These are phyloP conservation scores for Coelastrella sp. DNA, from an alignment of 139 green algal species.

Conservation along the genomic window DNA sequence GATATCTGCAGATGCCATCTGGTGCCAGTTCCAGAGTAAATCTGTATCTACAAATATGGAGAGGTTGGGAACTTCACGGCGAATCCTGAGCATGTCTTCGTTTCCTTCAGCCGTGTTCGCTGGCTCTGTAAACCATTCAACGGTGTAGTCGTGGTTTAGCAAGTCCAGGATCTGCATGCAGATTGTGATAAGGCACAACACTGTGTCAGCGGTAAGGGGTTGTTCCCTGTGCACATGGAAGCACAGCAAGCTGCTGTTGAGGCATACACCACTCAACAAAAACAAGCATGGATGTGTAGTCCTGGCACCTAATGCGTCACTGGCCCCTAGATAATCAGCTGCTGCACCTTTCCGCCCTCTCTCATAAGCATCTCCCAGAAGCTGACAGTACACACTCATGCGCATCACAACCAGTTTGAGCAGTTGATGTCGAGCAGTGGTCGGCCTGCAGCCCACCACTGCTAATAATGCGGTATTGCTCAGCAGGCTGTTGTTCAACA, in stretches of 20 bases:
- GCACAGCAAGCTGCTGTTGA: too few species aligned
- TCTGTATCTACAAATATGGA: background rate
- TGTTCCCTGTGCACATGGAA: background rate
- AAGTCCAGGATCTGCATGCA: background rate
- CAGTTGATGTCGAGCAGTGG: too few species aligned
- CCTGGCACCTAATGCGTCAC: too few species aligned
- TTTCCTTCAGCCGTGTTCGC: background rate
- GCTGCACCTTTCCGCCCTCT: too few species aligned
- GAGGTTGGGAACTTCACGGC: conserved; percentile 7
- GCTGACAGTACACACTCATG: too few species aligned
- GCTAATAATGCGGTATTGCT: too few species aligned
- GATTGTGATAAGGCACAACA: too few species aligned
- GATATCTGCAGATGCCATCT: conserved; percentile 16
- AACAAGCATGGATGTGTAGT: too few species aligned
- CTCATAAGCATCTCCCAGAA: too few species aligned
- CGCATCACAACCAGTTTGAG: too few species aligned
- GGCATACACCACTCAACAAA: too few species aligned
- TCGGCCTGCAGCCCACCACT: background rate
- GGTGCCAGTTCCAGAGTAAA: conserved; percentile 9
- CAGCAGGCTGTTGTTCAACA: background rate
- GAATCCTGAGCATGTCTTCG: background rate
- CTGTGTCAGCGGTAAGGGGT: background rate
- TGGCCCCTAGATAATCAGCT: too few species aligned
- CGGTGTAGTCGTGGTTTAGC: background rate
- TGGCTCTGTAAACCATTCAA: conserved; percentile 21